Evolutionary conservation across 768 basidiomycete species (phyloP).

Genomic region (Hirschioporus abietinus): DNA sequence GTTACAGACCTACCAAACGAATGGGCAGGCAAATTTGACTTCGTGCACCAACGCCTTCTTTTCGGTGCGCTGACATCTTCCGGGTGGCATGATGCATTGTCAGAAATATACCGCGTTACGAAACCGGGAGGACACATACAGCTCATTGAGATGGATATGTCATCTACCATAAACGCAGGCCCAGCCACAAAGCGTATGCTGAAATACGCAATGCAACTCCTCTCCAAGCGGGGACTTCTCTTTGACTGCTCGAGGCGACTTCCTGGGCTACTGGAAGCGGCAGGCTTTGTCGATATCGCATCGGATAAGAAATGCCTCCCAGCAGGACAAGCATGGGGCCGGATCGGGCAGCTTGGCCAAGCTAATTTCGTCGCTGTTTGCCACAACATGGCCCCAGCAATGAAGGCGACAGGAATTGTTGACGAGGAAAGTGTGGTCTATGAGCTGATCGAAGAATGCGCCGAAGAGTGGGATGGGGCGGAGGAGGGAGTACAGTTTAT

Average conservation of each 20-base stretch:
- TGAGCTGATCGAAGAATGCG: too few species aligned
- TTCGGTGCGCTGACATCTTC: slow-evolving; percentile 21
- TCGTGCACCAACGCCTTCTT: slow-evolving; percentile 30
- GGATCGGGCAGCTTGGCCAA: not conserved
- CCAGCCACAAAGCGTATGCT: not conserved
- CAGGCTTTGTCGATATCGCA: not conserved
- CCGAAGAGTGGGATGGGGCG: too few species aligned
- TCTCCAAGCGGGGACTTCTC: not conserved
- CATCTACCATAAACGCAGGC: not conserved
- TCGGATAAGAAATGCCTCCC: not conserved
- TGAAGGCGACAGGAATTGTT: too few species aligned
- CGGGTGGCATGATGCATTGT: slow-evolving; percentile 23
- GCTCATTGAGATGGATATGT: slow-evolving; percentile 18
- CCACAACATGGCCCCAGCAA: too few species aligned
- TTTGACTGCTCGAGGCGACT: not conserved
- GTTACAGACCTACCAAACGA: slow-evolving; percentile 22
- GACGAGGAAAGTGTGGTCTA: too few species aligned
- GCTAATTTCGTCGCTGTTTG: not conserved
- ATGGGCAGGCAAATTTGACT: slow-evolving; percentile 26
- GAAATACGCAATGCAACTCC: not conserved
- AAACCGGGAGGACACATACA: slow-evolving; percentile 28
- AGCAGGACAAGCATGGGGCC: not conserved
- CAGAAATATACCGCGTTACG: slow-evolving; percentile 27
- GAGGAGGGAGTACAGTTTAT: too few species aligned
- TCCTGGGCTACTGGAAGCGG: not conserved